Evolutionary conservation across 768 basidiomycete species (phyloP), one percentile per base, ranked within the genome.

Genomic region (Exidia glandulosa): DNA sequence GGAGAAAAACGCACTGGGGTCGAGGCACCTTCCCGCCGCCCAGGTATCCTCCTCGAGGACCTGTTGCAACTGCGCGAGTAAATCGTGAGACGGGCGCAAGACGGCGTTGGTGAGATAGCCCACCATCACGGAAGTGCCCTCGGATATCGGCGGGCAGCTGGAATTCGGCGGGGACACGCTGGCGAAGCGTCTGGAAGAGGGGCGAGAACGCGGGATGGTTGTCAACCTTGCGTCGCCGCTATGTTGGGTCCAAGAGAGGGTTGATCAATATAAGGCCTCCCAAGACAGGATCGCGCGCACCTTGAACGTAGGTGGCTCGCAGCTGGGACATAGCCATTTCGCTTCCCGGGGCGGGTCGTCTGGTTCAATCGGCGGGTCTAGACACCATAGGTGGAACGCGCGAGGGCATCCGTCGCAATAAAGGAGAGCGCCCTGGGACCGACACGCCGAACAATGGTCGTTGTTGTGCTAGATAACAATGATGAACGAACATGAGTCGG

Each of bases 391-490:
- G 74, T 99, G 96, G 72, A 96, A 99, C 6, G 94, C 92, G 63
- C 88, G 77, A 34, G 95, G 91, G 70, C 96, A 99, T 23, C 94
- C 94, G 71, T 98, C 96, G 72, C 96, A 99, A 71, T 96, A 98
- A 23, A 99, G 83, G 62, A 98, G 79, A 48, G 88, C 82, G 55
- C 95, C 95, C 64, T 78, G 12, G 29, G 86, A 90, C 66, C 86
- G 84, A 70, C 89, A 92, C 19, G 89, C 81, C 63, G 88, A 90
- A 68, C 89, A 92, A 67, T 91, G 87, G 69, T 92, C 89, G 69
- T 91, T 84, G 71, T 91, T 90, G 66, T 77, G 65, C 79, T 81
- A 63, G 45, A 29, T 9, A 58, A 37, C 30, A 32, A 63, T 19
- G 56, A 64, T 41, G 19, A 29, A 12, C 59, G 57, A 32, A 60